Evolutionary conservation across 2,329 filamentous ascomycete species (phyloP).

Genomic region (Lizonia empirigonia): DNA sequence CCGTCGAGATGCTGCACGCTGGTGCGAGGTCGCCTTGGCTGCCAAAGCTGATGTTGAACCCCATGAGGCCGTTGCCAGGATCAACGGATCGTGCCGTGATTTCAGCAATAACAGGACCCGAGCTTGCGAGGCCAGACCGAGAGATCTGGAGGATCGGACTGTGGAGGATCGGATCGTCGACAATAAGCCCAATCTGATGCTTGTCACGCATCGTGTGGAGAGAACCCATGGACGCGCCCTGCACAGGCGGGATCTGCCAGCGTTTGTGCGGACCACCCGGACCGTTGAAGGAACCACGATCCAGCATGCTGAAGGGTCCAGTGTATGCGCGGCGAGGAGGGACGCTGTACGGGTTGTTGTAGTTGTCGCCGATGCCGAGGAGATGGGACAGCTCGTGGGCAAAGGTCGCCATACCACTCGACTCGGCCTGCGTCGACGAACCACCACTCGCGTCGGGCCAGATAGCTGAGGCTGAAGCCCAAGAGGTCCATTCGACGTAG

Average conservation of each 20-base stretch:
- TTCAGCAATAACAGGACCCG: conserved; percentile 54
- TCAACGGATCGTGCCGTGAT: conserved; percentile 57
- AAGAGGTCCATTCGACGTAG: conserved; percentile 61
- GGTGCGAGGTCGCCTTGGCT: conserved; percentile 52
- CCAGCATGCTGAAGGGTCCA: conserved; percentile 61
- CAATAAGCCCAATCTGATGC: conserved; percentile 57
- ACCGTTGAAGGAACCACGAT: conserved; percentile 59
- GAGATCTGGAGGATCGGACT: conserved; percentile 54
- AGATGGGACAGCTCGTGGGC: conserved; percentile 61
- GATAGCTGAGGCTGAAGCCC: conserved; percentile 57
- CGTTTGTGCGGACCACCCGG: conserved; percentile 60
- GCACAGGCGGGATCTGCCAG: conserved; percentile 58
- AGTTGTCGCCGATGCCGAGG: conserved; percentile 61
- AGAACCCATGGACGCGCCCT: conserved; percentile 58
- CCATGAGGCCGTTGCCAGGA: conserved; percentile 51
- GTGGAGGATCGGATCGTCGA: conserved; percentile 52
- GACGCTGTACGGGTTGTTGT: conserved; percentile 59
- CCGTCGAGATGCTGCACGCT: conserved; percentile 49
- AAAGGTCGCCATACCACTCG: conserved; percentile 59
- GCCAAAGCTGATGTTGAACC: conserved; percentile 56
- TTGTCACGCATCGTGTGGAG: conserved; percentile 62
- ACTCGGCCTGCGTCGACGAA: conserved; percentile 60
- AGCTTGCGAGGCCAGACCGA: conserved; percentile 50
- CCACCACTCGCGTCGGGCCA: conserved; percentile 62
- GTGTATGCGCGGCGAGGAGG: conserved; percentile 57